Conservation (phyloP, 129 eudicot species). For the Kitagawia praeruptora region DNA sequence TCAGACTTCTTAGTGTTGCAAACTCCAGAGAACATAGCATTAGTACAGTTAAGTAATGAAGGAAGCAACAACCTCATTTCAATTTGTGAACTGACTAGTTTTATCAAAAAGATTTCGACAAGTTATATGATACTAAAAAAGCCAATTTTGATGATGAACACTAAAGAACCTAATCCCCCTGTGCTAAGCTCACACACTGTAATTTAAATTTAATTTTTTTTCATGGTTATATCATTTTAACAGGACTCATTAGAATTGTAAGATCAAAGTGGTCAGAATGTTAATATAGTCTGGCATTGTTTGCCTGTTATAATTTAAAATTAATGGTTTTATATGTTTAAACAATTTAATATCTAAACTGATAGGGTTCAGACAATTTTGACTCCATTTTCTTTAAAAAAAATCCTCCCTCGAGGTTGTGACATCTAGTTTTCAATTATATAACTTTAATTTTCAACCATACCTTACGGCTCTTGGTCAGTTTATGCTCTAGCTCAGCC, state of each 20-base stretch:
- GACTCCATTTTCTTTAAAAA: background rate
- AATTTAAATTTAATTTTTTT: background rate
- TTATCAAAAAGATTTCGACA: background rate
- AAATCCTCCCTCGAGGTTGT: background rate
- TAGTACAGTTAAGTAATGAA: background rate
- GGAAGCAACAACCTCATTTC: background rate
- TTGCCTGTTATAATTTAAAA: background rate
- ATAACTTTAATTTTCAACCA: background rate
- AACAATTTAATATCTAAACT: background rate
- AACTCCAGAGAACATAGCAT: background rate
- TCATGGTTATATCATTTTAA: background rate
- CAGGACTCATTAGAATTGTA: background rate
- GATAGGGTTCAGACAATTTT: background rate
- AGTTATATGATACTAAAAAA: background rate
- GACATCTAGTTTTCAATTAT: background rate
- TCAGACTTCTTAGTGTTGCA: background rate
- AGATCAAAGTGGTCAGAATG: background rate
- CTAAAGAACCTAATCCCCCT: background rate
- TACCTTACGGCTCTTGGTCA: conserved; percentile 59
- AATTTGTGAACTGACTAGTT: background rate
- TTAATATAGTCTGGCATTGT: background rate
- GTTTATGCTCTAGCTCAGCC: conserved; percentile 44
- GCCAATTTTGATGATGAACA: background rate
- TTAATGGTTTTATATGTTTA: background rate
- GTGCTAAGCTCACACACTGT: background rate